Conservation (phyloP, 1,284 basidiomycete species). For the Pyrrhoderma noxium region DNA sequence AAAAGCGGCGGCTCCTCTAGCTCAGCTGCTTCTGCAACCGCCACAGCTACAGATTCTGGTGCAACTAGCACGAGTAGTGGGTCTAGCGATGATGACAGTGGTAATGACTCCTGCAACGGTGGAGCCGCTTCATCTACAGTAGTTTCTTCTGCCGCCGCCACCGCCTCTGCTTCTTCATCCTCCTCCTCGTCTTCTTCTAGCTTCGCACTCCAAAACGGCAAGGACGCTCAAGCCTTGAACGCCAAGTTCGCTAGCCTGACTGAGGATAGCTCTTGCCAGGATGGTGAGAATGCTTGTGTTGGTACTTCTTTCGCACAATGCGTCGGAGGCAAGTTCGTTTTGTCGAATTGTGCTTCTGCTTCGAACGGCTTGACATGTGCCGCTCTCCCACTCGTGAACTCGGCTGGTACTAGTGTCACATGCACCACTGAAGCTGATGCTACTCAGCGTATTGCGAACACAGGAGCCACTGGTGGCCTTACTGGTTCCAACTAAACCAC, state of each 20-base stretch:
- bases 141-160: background rate
- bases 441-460: conserved; percentile 33
- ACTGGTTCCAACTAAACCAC: conserved; percentile 25
- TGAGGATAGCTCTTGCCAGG: conserved; percentile 29
- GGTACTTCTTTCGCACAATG: conserved; percentile 34
- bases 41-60: conserved; percentile 25
- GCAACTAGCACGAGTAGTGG: background rate
- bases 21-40: conserved; percentile 38
- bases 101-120: background rate
- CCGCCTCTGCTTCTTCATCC: background rate
- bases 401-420: conserved; percentile 39
- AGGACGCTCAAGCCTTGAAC: conserved; percentile 21
- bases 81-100: no score
- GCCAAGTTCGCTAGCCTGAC: conserved; percentile 26
- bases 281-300: conserved; percentile 34
- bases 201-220: conserved; percentile 21
- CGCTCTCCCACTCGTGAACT: conserved; percentile 47
- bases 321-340: conserved; percentile 31
- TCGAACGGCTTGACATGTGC: conserved; percentile 34
- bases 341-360: conserved; percentile 30
- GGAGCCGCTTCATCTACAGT: background rate
- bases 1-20: background rate
- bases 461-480: conserved; percentile 41
- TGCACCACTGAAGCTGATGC: conserved; percentile 41
- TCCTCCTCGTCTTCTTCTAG: conserved; percentile 10